Conservation (phyloP, 1,284 basidiomycete species). For the Trichosporon coremiiforme region DNA sequence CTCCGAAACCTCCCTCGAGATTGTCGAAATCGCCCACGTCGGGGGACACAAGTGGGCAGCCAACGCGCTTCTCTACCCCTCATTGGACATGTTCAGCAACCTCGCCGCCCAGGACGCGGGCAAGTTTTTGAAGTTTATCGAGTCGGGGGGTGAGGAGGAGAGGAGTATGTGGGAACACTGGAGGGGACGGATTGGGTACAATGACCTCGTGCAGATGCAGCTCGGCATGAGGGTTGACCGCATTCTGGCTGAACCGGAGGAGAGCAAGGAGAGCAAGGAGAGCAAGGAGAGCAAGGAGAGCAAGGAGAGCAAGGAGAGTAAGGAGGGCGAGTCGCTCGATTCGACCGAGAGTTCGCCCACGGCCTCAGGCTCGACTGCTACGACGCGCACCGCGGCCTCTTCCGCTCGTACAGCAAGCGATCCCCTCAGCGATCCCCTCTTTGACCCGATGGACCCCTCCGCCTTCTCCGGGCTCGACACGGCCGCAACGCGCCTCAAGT, state of each 20-base stretch:
- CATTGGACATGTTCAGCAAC: conserved; percentile 74
- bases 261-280: neutral
- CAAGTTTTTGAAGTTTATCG: conserved; percentile 61
- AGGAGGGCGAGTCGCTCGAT: neutral
- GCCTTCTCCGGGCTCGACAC: neutral
- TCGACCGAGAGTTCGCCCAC: neutral
- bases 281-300: neutral
- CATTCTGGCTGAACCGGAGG: neutral
- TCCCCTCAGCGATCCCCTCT: neutral
- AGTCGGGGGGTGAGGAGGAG: conserved; percentile 34
- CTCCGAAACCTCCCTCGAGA: neutral
- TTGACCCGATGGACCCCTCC: neutral
- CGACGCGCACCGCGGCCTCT: neutral
- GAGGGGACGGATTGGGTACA: conserved; percentile 74
- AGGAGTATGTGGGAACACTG: conserved; percentile 56
- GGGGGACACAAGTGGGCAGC: conserved; percentile 85
- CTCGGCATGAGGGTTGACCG: conserved; percentile 21
- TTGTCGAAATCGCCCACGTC: conserved; percentile 64
- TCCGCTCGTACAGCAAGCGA: neutral
- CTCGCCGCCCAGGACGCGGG: conserved; percentile 64
- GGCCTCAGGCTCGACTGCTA: neutral
- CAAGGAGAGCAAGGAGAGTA: neutral
- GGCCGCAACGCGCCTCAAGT: neutral
- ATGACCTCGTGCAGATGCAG: conserved; percentile 64
- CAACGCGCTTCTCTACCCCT: conserved; percentile 72